phyloP scores from a whole-genome alignment of 257 asterid species.

The Penstemon barbatus region DNA sequence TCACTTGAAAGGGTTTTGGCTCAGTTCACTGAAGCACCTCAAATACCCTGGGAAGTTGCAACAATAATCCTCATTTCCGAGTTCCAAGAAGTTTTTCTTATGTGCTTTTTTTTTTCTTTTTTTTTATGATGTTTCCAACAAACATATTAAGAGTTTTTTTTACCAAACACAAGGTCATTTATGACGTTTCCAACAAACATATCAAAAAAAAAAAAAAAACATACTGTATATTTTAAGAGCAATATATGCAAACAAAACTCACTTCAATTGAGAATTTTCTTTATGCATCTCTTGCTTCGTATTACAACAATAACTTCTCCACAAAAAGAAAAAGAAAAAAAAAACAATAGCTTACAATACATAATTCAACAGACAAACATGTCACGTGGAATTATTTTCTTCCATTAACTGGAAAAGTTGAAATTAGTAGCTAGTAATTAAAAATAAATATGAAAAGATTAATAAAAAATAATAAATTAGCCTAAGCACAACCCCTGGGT shows the following conservation, averaged over 20 bases:
- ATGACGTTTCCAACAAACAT: no score
- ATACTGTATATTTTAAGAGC: not conserved
- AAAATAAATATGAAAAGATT: not conserved
- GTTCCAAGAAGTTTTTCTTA: no score
- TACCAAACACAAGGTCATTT: no score
- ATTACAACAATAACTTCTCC: not conserved
- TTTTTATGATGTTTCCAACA: no score
- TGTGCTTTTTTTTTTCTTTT: no score
- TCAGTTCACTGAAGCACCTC: no score
- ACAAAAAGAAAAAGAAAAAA: no score
- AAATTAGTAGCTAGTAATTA: not conserved
- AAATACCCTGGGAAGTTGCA: no score
- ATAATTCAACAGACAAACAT: constrained; percentile 8
- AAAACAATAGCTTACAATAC: not conserved
- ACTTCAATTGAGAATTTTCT: not conserved
- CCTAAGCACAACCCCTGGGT: constrained; percentile 46
- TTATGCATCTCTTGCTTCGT: constrained; percentile 5
- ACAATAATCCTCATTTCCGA: no score
- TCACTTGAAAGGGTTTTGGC: no score
- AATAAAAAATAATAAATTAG: not conserved
- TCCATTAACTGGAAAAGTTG: not conserved
- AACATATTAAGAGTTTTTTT: no score
- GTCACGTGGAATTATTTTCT: not conserved
- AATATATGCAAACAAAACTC: not conserved
- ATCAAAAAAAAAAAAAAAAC: no score